Evolutionary conservation across 768 basidiomycete species (phyloP), one percentile per base, ranked within the genome.

Genomic region (Mrakia gelida): DNA sequence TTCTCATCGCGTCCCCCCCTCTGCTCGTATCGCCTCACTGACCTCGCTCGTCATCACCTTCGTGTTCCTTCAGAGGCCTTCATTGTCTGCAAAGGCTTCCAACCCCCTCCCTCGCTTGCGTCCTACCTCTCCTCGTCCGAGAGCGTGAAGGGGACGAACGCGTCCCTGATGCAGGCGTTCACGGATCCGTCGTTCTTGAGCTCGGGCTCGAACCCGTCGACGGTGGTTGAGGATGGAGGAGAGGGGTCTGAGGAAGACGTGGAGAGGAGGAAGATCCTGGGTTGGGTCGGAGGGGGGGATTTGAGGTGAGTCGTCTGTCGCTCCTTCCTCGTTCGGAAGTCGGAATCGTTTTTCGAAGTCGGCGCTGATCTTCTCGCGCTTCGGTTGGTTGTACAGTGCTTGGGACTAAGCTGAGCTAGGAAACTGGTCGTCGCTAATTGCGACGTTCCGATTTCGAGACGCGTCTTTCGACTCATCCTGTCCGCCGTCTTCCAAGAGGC

Each of bases 241-340:
- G 61, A 43, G 16, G 32, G 30, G 30, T 54, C 10, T 23, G 54
- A n/a, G 26, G 49, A 34, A 34, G 23, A 43, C 18, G 45, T 10
- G 30, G 41, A 74, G 73, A 63, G 43, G 75, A 56, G 56, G 34
- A 32, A 68, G 71, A 43, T 71, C 38, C 28, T 78, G 32, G 77
- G 77, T 28, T 78, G 77, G 77, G 68, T 75, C 5, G 77, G 77
- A 0, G 72, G 71, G 7, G 77, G 77, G 2, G 77, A 78, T 54
- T 54, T 78, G 16, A 67, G 71, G 77, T 78, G n/a, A 59, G 77
- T 73, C 5, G 23, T 21, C 28, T n/a, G n/a, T 59, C 30, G 0
- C 43, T 68, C 15, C 7, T 71, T 21, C 32, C 16, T 56, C 38
- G 1, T 13, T 21, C 49, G 18, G 11, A 6, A 9, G 2, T 21